phyloP scores from a whole-genome alignment of 495 filamentous ascomycete genomes.

The Neurospora sp. region DNA sequence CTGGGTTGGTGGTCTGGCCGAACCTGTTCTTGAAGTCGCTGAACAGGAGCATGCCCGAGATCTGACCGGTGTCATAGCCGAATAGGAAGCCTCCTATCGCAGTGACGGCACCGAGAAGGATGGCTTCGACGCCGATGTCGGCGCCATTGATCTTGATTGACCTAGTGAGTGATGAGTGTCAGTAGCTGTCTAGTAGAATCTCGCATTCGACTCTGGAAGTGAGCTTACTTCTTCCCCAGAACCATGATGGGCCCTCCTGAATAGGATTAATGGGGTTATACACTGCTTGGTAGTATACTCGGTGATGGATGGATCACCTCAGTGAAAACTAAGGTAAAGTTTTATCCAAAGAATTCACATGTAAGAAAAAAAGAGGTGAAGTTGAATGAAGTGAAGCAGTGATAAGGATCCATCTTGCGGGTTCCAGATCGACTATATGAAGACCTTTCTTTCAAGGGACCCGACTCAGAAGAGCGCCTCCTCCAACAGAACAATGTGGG shows the following conservation, averaged over 20 bases:
- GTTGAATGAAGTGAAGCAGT: neutral
- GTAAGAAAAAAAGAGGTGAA: neutral
- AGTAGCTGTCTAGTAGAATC: neutral
- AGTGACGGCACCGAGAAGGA: conserved; percentile 29
- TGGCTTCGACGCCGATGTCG: conserved; percentile 23
- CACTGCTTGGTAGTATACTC: neutral
- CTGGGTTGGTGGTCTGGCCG: conserved; percentile 17
- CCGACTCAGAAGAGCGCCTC: neutral
- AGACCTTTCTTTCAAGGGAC: neutral
- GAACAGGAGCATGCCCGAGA: conserved; percentile 55
- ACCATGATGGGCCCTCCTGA: neutral
- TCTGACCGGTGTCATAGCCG: conserved; percentile 57
- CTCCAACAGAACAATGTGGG: neutral
- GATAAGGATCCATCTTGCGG: neutral
- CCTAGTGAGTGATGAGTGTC: conserved; percentile 2
- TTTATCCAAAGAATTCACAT: neutral
- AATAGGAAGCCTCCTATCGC: conserved; percentile 71
- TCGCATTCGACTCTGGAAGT: neutral
- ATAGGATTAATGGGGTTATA: neutral
- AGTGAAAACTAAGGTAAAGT: neutral
- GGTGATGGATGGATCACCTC: neutral
- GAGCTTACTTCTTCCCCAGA: neutral
- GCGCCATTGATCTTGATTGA: conserved; percentile 27
- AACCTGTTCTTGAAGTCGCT: conserved; percentile 37
- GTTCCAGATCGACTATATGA: neutral